Base-by-base conservation (phyloP, 2,329 filamentous ascomycete species). In the Nannizzia gypsea region DNA sequence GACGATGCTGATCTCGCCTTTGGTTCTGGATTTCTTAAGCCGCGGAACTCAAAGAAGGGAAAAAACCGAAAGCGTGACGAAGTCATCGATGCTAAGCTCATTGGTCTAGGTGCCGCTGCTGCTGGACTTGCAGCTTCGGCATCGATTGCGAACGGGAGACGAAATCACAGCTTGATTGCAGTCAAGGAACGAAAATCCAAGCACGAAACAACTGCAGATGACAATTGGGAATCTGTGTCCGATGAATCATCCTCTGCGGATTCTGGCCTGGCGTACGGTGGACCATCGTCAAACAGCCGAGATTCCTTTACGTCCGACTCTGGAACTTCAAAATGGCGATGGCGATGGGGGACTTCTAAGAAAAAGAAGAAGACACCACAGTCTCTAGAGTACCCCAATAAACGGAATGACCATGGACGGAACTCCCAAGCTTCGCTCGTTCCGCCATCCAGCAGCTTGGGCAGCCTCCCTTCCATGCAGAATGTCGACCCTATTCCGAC, bases 1-100 rank as follows among this genome's bases (percentile, higher is more conserved):
- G 77, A 87, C 59, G 83, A 87, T 70, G 82, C 81, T 20, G 86
- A 89, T 67, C 73, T 88, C 62, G 85, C 85, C 8, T 88, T 87
- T 68, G 85, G 85, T 8, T 78, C 74, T 59, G 85, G 71, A 38
- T 61, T 73, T 1, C 71, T 69, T 38, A 71, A 71, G 44, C 62
- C 67, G 57, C 50, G 44, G 22, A 58, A 22, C 1, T 60, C 60
- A 13, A 67, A 65, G 54, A 78, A 77, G 62, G 72, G 73, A 15
- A 67, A 65, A 56, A 68, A 65, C 59, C 64, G 57, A 42, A 68
- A 62, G 60, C 70, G 60, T 60, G 66, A 70, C 50, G 61, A 65
- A 5, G 70, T 75, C 55, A 73, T 78, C 6, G 73, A 79, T 63
- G 74, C 76, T 15, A 76, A 75, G 54, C 72, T 82, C 59, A 63